Base-by-base conservation (phyloP, 2,329 filamentous ascomycete genomes). In the Tricladium varicosporioides region DNA sequence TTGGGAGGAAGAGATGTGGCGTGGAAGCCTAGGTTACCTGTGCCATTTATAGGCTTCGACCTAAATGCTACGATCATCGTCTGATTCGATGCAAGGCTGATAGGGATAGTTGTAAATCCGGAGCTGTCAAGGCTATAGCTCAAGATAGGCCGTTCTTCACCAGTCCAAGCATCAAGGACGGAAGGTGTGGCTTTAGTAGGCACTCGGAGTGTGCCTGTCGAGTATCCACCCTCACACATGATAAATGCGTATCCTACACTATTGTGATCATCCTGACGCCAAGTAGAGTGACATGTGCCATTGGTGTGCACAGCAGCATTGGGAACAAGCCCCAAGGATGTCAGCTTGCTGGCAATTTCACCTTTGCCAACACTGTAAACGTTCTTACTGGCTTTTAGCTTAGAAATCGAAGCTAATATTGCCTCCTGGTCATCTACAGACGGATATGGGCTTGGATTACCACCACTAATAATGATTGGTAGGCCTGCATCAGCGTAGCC, bases 111-210 rank as follows among this genome's bases (percentile, higher is more conserved):
- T 1, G 70, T 74, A 0, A 53, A 60, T 4, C 59, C 64, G 2
- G 64, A 53, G 2, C 54, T 64, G 22, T 27, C 22, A 8, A 65
- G 58, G n/a, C 67, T 64, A 55, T 76, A 76, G 3, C 66, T 61
- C 1, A 69, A 44, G 16, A 76, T 57, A 5, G 70, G 70, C 3
- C 55, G 69, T 22, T 66, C 53, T 5, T 66, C 62, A 7, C 76
- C 77, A 1, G 74, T 76, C 73, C 75, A 80, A 3, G 74, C 72
- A 61, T 79, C 67, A 51, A 73, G 72, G 31, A 67, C 32, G 58
- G 72, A 75, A 3, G 76, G 75, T 5, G 59, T 64, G 19, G 66
- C 69, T 14, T 62, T 71, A 11, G 60, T 67, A 15, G 61, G 58
- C 42, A 75, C 70, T 1, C 59, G 62, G 32, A 75, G 61, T 9